Evolutionary conservation across 371 early-diverging fungal genomes (phyloP).

Genomic region (Coemansia sp.): DNA sequence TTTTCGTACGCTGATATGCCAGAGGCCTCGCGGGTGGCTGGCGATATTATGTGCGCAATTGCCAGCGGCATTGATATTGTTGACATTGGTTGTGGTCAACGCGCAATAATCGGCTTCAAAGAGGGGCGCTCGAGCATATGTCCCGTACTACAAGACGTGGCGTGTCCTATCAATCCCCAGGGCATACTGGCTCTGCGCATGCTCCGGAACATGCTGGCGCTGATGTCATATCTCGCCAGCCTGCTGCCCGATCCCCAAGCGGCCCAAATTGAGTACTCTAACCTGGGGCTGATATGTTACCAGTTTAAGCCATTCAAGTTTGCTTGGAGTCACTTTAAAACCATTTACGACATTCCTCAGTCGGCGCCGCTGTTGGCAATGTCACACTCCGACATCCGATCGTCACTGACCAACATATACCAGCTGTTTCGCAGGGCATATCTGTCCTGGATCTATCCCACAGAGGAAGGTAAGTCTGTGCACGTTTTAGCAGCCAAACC

Average conservation of each 20-base stretch:
- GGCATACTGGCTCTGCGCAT: slow-evolving; percentile 35
- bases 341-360: slow-evolving; percentile 12
- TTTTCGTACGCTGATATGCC: slow-evolving; percentile 42
- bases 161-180: slow-evolving; percentile 37
- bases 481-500: background rate
- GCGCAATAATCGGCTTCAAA: slow-evolving; percentile 35
- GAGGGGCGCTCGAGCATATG: slow-evolving; percentile 40
- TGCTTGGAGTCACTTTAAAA: background rate
- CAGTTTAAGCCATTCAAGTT: slow-evolving; percentile 11
- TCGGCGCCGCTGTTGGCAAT: slow-evolving; percentile 29
- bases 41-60: slow-evolving; percentile 42
- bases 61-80: slow-evolving; percentile 25
- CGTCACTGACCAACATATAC: slow-evolving; percentile 15
- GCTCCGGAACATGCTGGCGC: slow-evolving; percentile 18
- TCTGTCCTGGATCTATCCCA: slow-evolving; percentile 37
- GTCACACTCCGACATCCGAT: slow-evolving; percentile 8
- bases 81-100: slow-evolving; percentile 44
- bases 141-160: slow-evolving; percentile 34
- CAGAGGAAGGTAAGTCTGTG: slow-evolving; percentile 15
- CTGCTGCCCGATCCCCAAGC: slow-evolving; percentile 20
- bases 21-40: slow-evolving; percentile 26
- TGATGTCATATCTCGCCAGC: slow-evolving; percentile 24
- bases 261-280: slow-evolving; percentile 18
- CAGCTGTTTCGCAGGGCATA: slow-evolving; percentile 28
- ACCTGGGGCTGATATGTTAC: slow-evolving; percentile 15